Evolutionary conservation across 2,329 filamentous ascomycete genomes (phyloP), one percentile per base, ranked within the genome.

Genomic region (Botrytis hyacinthi): DNA sequence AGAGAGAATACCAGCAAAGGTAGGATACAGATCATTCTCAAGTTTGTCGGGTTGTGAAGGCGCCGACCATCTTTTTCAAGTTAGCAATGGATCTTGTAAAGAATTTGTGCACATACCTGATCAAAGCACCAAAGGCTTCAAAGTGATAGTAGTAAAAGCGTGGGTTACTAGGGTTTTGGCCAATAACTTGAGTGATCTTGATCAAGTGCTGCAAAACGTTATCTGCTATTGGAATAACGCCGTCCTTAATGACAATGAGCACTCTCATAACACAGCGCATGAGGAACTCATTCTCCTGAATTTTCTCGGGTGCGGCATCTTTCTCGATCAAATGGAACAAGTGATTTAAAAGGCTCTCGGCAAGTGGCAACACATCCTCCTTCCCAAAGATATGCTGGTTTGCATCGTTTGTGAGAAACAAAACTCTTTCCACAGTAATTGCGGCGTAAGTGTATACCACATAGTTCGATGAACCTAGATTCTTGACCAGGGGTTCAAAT

Each of bases 241-340:
- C 92, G 66, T 97, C 95, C 81, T 92, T 93, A 82, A 98, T 92
- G 76, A 98, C 95, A 77, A 99, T 94, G 75, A 99, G 86, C 20
- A 99, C 95, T 78, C 96, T 90, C 96, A 99, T 99, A 73, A 98
- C 94, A 80, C 96, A 99, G 79, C 94, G 93, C 95, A 99, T 98
- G 80, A 99, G 83, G 82, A 98, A 99, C 81, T 99, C 96, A 81
- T 99, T 99, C 83, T 99, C 96, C 81, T 99, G 96, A 75, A 99
- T 90, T 86, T 98, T 99, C 76, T 95, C 90, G 1, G 97, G 92
- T 18, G 92, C 91, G 6, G 87, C 86, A 78, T 97, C 92, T 81
- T 92, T 93, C 81, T 97, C 93, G 77, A 99, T 94, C 70, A 99
- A 87, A 76, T 91, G 91, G 86, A 99, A 98, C 20, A 99, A 86